Evolutionary conservation across 345 rosid species (phyloP).

Genomic region (Euclidium syriacum): DNA sequence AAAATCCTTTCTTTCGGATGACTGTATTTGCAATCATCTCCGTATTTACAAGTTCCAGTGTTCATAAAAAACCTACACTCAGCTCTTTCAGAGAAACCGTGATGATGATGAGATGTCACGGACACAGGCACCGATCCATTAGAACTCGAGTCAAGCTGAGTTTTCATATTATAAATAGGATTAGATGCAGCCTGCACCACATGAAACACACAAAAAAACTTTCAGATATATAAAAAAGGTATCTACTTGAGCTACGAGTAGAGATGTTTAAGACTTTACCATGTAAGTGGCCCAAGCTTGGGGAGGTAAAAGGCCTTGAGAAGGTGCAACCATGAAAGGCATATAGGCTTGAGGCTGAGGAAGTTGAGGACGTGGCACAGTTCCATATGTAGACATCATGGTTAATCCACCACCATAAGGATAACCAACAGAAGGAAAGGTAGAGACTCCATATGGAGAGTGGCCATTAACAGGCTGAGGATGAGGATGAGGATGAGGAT

Average conservation of each 20-base stretch:
- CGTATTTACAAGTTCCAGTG: slow-evolving; percentile 72
- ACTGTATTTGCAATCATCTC: slow-evolving; percentile 77
- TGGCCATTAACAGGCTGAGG: slow-evolving; percentile 49
- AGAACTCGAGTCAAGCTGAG: slow-evolving; percentile 48
- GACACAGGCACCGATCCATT: slow-evolving; percentile 37
- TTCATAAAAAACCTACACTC: slow-evolving; percentile 74
- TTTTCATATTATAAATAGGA: slow-evolving; percentile 37
- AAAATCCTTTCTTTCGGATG: slow-evolving; percentile 69
- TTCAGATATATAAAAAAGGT: background rate
- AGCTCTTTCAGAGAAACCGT: slow-evolving; percentile 56
- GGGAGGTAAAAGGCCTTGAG: slow-evolving; percentile 50
- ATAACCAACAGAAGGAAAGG: slow-evolving; percentile 44
- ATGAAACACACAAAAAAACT: background rate
- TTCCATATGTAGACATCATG: slow-evolving; percentile 51
- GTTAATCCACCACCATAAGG: slow-evolving; percentile 54
- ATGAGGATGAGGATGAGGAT: slow-evolving; percentile 57
- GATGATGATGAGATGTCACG: slow-evolving; percentile 31
- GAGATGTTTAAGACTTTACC: slow-evolving; percentile 38
- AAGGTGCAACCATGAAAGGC: slow-evolving; percentile 55
- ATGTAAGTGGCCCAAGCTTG: slow-evolving; percentile 64
- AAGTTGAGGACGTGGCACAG: slow-evolving; percentile 41
- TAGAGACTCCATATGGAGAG: slow-evolving; percentile 39
- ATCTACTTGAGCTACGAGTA: background rate
- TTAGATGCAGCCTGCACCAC: slow-evolving; percentile 41
- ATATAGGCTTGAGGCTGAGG: slow-evolving; percentile 43